Evolutionary conservation across 768 basidiomycete genomes (phyloP).

Genomic region (Dioszegia aurantiaca): DNA sequence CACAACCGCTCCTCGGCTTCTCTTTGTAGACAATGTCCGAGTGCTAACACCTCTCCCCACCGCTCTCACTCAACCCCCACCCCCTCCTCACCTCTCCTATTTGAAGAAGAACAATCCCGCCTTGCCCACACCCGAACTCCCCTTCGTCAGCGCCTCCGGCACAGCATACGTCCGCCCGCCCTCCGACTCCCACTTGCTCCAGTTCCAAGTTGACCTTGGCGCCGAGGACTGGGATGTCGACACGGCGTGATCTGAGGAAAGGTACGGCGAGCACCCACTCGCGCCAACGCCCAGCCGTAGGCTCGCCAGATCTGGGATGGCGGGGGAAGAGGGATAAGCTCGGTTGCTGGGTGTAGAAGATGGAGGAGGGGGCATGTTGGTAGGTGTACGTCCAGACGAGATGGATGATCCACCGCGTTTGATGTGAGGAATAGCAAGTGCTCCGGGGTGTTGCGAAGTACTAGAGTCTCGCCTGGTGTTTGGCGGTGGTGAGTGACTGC

Average conservation of each 20-base stretch:
- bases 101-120: slow-evolving; percentile 45
- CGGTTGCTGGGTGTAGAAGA: not conserved
- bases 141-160: slow-evolving; percentile 30
- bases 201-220: slow-evolving; percentile 27
- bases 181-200: slow-evolving; percentile 35
- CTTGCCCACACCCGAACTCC: slow-evolving; percentile 24
- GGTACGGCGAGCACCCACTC: not conserved
- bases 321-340: not conserved
- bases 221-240: not conserved
- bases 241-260: slow-evolving; percentile 1
- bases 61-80: not conserved
- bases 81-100: slow-evolving; percentile 8
- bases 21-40: too few species aligned
- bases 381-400: slow-evolving; percentile 11
- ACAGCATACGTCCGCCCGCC: slow-evolving; percentile 42
- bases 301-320: slow-evolving; percentile 20
- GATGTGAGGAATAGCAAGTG: slow-evolving; percentile 12
- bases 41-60: not conserved
- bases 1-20: too few species aligned
- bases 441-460: not conserved
- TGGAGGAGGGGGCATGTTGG: slow-evolving; percentile 1
- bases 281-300: slow-evolving; percentile 15
- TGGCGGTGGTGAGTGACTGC: not conserved
- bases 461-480: not conserved
- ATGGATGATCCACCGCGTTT: slow-evolving; percentile 1